Evolutionary conservation across 192 early-diverging fungal genomes (phyloP).

Genomic region (Spizellomyces punctatus): DNA sequence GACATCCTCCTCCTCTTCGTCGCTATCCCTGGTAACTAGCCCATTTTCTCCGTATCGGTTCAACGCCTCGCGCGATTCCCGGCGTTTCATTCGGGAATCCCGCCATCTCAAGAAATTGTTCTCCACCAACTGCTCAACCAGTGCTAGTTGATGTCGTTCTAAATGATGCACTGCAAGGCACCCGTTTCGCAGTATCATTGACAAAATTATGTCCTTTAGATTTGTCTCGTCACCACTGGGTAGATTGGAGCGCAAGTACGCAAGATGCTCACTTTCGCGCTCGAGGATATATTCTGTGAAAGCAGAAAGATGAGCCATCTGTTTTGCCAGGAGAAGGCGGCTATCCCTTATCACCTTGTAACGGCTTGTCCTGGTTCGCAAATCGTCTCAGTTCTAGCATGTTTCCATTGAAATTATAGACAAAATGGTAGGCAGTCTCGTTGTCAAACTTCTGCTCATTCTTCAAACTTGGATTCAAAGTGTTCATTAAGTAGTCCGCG

Average conservation of each 20-base stretch:
- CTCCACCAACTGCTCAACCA: slow-evolving; percentile 41
- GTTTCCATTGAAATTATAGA: slow-evolving; percentile 39
- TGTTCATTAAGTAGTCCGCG: slow-evolving; percentile 36
- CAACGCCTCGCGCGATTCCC: slow-evolving; percentile 1
- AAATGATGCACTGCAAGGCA: slow-evolving; percentile 32
- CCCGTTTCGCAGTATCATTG: slow-evolving; percentile 44
- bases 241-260: slow-evolving; percentile 5
- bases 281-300: slow-evolving; percentile 6
- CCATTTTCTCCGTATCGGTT: slow-evolving; percentile 1
- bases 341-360: neutral
- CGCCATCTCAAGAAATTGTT: slow-evolving; percentile 46
- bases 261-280: slow-evolving; percentile 17
- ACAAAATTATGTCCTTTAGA: slow-evolving; percentile 39
- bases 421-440: slow-evolving; percentile 40
- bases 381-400: slow-evolving; percentile 17
- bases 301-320: neutral
- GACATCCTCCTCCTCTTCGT: slow-evolving; percentile 22
- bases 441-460: slow-evolving; percentile 35
- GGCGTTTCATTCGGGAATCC: neutral
- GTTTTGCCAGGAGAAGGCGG: neutral
- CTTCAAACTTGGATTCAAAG: slow-evolving; percentile 34
- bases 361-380: neutral
- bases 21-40: neutral
- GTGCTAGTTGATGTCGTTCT: slow-evolving; percentile 14
- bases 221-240: slow-evolving; percentile 18